These are phyloP conservation scores for Starmera quercuum DNA, from an alignment of 805 yeast species.

Conservation along the genomic window DNA sequence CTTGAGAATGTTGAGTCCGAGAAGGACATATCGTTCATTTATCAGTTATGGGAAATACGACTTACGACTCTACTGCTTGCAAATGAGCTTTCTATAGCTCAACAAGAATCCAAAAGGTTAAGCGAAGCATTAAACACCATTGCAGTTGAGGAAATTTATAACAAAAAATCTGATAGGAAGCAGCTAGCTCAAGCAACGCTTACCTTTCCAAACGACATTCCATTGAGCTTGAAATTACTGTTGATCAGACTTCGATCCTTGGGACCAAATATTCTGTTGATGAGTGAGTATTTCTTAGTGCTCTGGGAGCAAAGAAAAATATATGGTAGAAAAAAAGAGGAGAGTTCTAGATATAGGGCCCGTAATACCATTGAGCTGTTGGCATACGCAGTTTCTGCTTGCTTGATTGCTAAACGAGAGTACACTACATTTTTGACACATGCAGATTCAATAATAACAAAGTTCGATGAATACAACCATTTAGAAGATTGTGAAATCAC, in stretches of 20 bases:
- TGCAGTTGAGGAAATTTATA: neutral
- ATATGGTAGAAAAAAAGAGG: neutral
- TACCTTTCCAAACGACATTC: constrained; percentile 11
- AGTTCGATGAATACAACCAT: neutral
- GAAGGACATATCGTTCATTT: neutral
- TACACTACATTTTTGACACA: constrained; percentile 18
- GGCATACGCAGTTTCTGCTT: constrained; percentile 15
- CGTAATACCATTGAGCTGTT: constrained; percentile 5
- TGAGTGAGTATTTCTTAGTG: constrained; percentile 9
- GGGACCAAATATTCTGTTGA: constrained; percentile 12
- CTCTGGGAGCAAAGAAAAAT: constrained; percentile 10
- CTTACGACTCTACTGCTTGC: constrained; percentile 13
- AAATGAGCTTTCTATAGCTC: constrained; percentile 16
- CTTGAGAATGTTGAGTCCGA: neutral
- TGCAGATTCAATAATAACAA: constrained; percentile 10
- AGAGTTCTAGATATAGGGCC: too few relatives aligned
- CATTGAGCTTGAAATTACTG: constrained; percentile 14
- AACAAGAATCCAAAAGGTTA: constrained; percentile 17
- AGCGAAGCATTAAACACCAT: constrained; percentile 11
- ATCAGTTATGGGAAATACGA: constrained; percentile 18
- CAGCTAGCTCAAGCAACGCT: neutral
- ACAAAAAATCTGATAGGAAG: neutral
- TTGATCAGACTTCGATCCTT: constrained; percentile 15
- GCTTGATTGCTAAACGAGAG: constrained; percentile 21
- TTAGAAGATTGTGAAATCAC: neutral